These are phyloP conservation scores for Hanseniaspora clermontiae DNA, from an alignment of 805 yeast genomes.

Conservation along the genomic window DNA sequence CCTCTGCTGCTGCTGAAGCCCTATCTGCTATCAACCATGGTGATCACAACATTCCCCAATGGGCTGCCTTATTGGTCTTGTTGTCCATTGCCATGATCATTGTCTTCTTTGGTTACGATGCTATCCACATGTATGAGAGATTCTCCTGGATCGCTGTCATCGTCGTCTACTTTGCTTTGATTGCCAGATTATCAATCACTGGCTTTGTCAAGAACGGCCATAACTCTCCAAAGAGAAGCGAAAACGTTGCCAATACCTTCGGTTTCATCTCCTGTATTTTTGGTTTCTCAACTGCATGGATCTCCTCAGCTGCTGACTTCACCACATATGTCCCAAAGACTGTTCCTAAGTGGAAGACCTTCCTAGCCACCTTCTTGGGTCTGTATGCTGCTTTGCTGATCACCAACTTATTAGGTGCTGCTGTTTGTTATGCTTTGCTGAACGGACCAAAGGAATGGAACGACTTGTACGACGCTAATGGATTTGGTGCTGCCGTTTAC, in stretches of 20 bases:
- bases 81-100: slow-evolving; percentile 55
- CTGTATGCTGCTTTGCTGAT: slow-evolving; percentile 54
- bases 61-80: slow-evolving; percentile 80
- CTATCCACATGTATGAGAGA: slow-evolving; percentile 70
- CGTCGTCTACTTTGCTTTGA: slow-evolving; percentile 60
- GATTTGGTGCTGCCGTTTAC: slow-evolving; percentile 72
- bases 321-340: slow-evolving; percentile 70
- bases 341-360: slow-evolving; percentile 46
- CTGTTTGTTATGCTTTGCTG: slow-evolving; percentile 58
- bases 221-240: slow-evolving; percentile 38
- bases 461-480: slow-evolving; percentile 38
- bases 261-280: slow-evolving; percentile 76
- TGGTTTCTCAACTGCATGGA: slow-evolving; percentile 92
- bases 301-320: slow-evolving; percentile 87
- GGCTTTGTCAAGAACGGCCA: slow-evolving; percentile 49
- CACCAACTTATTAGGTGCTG: slow-evolving; percentile 72
- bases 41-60: slow-evolving; percentile 53
- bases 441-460: slow-evolving; percentile 34
- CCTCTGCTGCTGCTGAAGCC: slow-evolving; percentile 77
- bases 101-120: slow-evolving; percentile 72
- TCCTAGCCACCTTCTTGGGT: slow-evolving; percentile 51
- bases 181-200: slow-evolving; percentile 60
- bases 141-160: slow-evolving; percentile 81
- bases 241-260: slow-evolving; percentile 61
- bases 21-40: slow-evolving; percentile 56